Conservation (phyloP, 23 red algal species). For the Gracilaria domingensis region DNA sequence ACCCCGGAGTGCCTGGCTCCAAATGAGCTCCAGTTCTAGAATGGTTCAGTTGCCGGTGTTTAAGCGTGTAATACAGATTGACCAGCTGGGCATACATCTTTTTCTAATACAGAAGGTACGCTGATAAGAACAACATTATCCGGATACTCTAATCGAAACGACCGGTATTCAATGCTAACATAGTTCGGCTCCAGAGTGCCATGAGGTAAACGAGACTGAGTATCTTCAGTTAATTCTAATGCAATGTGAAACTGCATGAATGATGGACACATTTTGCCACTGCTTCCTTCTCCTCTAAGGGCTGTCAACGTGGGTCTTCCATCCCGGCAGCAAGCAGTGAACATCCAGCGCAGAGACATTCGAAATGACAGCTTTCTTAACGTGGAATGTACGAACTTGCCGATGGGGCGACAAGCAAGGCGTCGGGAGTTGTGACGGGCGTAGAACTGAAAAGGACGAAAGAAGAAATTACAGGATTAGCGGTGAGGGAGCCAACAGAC, state of each 20-base stretch:
- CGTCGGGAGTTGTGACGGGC: too few relatives aligned
- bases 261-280: conserved; percentile 41
- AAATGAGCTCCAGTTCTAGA: conserved; percentile 60
- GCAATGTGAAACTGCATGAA: conserved; percentile 88
- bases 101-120: conserved; percentile 80
- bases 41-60: conserved; percentile 90
- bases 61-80: conserved; percentile 87
- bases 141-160: conserved; percentile 31
- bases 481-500: too few relatives aligned
- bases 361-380: conserved; percentile 28
- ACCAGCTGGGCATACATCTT: conserved; percentile 51
- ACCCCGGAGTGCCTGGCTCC: conserved; percentile 47
- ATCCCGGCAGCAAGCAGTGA: conserved; percentile 20
- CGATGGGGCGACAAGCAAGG: too few relatives aligned
- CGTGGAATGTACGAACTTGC: not conserved
- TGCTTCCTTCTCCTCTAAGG: not conserved
- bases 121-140: conserved; percentile 83
- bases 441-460: too few relatives aligned
- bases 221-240: conserved; percentile 45
- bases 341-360: conserved; percentile 29
- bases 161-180: conserved; percentile 69
- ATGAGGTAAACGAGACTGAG: conserved; percentile 32
- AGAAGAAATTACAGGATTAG: too few relatives aligned
- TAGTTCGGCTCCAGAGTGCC: conserved; percentile 67
- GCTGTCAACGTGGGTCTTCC: not conserved